These are phyloP conservation scores for Limonium bicolor DNA, from an alignment of 148 eudicot genomes.

Conservation along the genomic window DNA sequence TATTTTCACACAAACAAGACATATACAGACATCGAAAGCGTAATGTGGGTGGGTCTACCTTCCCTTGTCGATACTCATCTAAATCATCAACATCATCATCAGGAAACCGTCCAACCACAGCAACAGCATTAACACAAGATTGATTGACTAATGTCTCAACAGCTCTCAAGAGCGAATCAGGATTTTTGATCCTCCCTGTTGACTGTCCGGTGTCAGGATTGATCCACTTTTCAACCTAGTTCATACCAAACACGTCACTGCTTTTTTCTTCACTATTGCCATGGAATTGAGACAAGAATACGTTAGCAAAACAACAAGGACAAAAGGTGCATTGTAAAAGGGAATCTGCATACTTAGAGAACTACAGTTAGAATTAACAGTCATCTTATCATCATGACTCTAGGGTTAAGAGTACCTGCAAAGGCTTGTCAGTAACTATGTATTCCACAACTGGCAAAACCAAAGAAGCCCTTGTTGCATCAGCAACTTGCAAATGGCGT, in stretches of 20 bases:
- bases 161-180: constrained; percentile 76
- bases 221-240: constrained; percentile 83
- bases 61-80: constrained; percentile 75
- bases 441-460: constrained; percentile 84
- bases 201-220: constrained; percentile 70
- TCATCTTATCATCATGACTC: too few relatives aligned
- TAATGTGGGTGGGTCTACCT: too few relatives aligned
- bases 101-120: constrained; percentile 85
- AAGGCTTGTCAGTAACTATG: constrained; percentile 56
- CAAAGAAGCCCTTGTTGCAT: constrained; percentile 90
- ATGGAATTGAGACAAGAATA: too few relatives aligned
- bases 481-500: constrained; percentile 85
- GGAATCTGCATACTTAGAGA: too few relatives aligned
- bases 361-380: too few relatives aligned
- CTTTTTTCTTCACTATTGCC: too few relatives aligned
- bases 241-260: constrained; percentile 1
- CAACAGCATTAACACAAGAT: constrained; percentile 68
- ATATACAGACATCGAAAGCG: too few relatives aligned
- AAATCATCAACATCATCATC: constrained; percentile 60
- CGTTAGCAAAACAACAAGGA: too few relatives aligned
- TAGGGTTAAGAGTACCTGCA: constrained; percentile 54
- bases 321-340: too few relatives aligned
- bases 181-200: constrained; percentile 71
- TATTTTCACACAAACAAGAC: too few relatives aligned
- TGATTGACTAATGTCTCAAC: constrained; percentile 36